Conservation (phyloP, 768 basidiomycete genomes). For the Rossbeevera mucosa region DNA sequence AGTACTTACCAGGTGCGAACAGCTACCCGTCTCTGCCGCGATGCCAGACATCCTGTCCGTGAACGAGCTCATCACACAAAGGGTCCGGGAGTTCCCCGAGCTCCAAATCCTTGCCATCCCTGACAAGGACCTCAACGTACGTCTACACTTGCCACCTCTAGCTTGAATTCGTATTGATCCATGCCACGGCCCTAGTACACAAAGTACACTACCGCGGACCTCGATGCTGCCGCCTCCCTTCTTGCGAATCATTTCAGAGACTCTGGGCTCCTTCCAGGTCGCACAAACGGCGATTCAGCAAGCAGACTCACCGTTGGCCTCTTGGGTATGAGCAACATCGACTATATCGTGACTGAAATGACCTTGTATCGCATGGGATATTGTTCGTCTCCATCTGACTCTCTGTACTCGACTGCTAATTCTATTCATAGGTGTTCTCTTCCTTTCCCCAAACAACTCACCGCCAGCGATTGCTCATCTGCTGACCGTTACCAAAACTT, state of each 20-base stretch:
- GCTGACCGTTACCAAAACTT: constrained; percentile 24
- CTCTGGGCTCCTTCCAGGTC: constrained; percentile 17
- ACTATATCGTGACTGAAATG: constrained; percentile 25
- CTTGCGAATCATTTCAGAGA: constrained; percentile 23
- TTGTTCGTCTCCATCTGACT: constrained; percentile 15
- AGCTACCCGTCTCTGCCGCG: background rate
- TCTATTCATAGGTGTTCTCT: constrained; percentile 24
- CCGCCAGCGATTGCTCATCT: constrained; percentile 44
- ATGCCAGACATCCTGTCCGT: constrained; percentile 25
- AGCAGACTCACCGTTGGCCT: constrained; percentile 25
- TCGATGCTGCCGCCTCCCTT: constrained; percentile 26
- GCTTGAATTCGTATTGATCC: background rate
- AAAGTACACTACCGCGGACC: constrained; percentile 22
- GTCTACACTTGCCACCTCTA: background rate
- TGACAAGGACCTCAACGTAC: constrained; percentile 22
- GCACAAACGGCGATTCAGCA: constrained; percentile 20
- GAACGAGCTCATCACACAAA: constrained; percentile 25
- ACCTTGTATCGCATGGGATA: constrained; percentile 30
- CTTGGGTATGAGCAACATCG: constrained; percentile 25
- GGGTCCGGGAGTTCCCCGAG: constrained; percentile 17
- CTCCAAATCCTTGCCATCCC: constrained; percentile 22
- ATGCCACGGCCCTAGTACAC: constrained; percentile 18
- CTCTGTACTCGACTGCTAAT: background rate
- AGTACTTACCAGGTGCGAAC: background rate
- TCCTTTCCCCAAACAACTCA: constrained; percentile 43